Evolutionary conservation across 176 grass and related monocot genomes (phyloP), one percentile per base, ranked within the genome.

Genomic region (Oryza glumipatula): DNA sequence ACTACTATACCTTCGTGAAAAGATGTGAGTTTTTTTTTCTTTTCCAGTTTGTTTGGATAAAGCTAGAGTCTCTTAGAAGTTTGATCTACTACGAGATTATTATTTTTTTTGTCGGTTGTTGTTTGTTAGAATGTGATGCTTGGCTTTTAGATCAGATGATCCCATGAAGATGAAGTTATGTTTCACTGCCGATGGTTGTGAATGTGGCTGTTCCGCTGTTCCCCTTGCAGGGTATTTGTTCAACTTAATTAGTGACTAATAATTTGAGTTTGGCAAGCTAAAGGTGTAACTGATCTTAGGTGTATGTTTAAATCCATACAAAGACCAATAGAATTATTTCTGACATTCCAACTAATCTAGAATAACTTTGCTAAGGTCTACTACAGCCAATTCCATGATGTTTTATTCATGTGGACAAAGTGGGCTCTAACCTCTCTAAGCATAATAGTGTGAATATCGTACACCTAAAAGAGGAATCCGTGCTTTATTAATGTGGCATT

Each of bases 41-140:
- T 24, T 24, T 63, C 52, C 3, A 38, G 5, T 44, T 70, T 73
- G 56, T 14, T 71, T 21, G 5, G 9, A 19, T 28, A 39, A 39
- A 39, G n/a, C 46, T 24, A 35, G 9, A 35, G 9, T 0, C 5
- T 52, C 15, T 16, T 24, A 24, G 24, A 24, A 24, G 24, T 24
- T 24, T 1, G 6, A 60, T 60, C 2, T 7, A 60, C 54, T 6
- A n/a, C 79, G 1, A 63, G 26, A n/a, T 24, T 24, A 80, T 76
- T 21, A 2, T 69, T 12, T 51, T 5, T 14, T 67, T 2, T 24
- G 1, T 24, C 24, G 24, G 54, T 14, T 54, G 6, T 22, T 82
- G 64, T 39, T 74, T 68, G 38, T 41, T 78, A 72, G 52, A 81
- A 36, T 77, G 39, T 64, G 35, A 52, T 87, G 19, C 39, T 41